Evolutionary conservation across 2,329 filamentous ascomycete species (phyloP).

Genomic region (Aspergillus calidoustus): DNA sequence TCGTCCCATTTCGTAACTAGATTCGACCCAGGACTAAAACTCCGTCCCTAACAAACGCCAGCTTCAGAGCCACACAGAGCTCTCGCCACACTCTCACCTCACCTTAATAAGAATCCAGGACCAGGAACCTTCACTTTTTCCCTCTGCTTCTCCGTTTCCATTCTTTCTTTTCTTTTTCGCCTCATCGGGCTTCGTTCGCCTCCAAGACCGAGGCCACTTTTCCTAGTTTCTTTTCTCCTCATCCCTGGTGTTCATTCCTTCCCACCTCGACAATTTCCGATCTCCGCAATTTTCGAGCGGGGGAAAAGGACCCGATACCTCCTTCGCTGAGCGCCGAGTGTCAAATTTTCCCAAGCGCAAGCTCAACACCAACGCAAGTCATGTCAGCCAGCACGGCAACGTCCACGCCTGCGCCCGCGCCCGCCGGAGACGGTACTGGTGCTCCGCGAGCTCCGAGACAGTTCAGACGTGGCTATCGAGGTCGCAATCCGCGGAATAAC

Average conservation of each 20-base stretch:
- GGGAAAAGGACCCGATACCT: not conserved
- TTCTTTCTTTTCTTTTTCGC: not conserved
- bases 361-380: slow-evolving; percentile 15
- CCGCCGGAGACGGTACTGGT: slow-evolving; percentile 16
- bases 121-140: slow-evolving; percentile 12
- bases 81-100: slow-evolving; percentile 14
- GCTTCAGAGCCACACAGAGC: slow-evolving; percentile 1
- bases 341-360: slow-evolving; percentile 4
- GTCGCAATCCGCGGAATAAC: slow-evolving; percentile 30
- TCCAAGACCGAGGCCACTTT: slow-evolving; percentile 1
- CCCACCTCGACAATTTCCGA: not conserved
- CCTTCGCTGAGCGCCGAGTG: slow-evolving; percentile 19
- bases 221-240: not conserved
- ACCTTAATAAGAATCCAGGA: slow-evolving; percentile 1
- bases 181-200: not conserved
- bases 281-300: not conserved
- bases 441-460: slow-evolving; percentile 25
- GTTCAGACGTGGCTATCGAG: slow-evolving; percentile 34
- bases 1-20: not conserved
- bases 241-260: not conserved
- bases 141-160: slow-evolving; percentile 4
- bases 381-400: slow-evolving; percentile 21
- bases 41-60: not conserved
- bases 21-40: not conserved
- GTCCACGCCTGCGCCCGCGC: slow-evolving; percentile 15